phyloP scores from a whole-genome alignment of 2,329 filamentous ascomycete genomes.

The Thielaviopsis musarum region DNA sequence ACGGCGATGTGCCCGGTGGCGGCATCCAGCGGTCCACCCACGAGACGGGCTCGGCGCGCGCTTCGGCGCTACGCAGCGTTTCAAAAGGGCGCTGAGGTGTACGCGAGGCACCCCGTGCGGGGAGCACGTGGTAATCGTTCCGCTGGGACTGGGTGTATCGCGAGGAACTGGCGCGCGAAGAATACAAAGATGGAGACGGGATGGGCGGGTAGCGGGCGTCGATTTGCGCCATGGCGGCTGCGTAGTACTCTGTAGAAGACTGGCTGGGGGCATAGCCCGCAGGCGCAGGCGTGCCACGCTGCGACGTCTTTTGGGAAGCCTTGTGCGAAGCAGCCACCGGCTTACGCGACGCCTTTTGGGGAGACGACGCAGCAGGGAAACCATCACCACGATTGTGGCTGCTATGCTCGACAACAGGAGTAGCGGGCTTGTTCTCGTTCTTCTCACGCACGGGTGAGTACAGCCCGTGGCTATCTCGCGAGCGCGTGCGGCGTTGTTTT shows the following conservation, averaged over 20 bases:
- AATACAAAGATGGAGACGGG: constrained; percentile 8
- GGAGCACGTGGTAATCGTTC: no score
- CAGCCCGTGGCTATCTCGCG: background rate
- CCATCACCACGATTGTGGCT: background rate
- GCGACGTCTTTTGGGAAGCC: no score
- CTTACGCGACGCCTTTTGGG: no score
- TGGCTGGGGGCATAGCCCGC: background rate
- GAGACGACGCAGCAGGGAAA: background rate
- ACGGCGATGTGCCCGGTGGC: constrained; percentile 1
- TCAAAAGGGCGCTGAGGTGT: constrained; percentile 2
- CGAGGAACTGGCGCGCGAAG: constrained; percentile 3
- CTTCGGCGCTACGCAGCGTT: constrained; percentile 6
- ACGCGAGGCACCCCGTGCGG: background rate
- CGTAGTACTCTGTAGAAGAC: background rate
- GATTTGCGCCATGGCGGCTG: constrained; percentile 2
- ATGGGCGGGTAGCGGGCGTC: constrained; percentile 8
- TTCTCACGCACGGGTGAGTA: background rate
- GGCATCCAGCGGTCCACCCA: constrained; percentile 12
- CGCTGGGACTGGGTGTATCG: background rate
- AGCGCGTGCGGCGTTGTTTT: background rate
- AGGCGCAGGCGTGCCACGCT: background rate
- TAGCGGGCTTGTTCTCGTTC: background rate
- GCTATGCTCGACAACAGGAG: no score
- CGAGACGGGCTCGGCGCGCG: constrained; percentile 6
- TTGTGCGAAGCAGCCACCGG: background rate